Evolutionary conservation across 192 early-diverging fungal genomes (phyloP).

Genomic region (Dissophora globulifera): DNA sequence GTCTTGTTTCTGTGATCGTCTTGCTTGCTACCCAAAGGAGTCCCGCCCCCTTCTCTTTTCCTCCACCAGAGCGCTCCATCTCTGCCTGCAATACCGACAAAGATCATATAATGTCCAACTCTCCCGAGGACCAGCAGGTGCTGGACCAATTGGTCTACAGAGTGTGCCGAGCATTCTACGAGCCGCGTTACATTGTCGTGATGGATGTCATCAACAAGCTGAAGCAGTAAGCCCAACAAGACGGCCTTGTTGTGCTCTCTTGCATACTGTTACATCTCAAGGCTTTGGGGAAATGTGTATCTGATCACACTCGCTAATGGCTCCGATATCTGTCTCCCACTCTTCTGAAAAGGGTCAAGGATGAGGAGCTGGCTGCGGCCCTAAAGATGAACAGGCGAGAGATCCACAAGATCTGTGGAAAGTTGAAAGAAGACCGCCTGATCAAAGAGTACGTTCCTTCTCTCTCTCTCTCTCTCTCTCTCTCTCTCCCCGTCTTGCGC

Average conservation of each 20-base stretch:
- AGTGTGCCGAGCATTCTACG: conserved; percentile 89
- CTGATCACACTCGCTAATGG: not conserved
- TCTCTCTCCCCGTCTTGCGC: too few relatives aligned
- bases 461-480: too few relatives aligned
- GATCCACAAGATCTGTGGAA: conserved; percentile 81
- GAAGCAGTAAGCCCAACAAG: conserved; percentile 52
- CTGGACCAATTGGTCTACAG: conserved; percentile 72
- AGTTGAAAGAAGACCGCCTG: conserved; percentile 80
- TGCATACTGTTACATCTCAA: too few relatives aligned
- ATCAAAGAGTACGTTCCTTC: conserved; percentile 70
- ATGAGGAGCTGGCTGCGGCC: conserved; percentile 78
- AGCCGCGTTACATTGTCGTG: conserved; percentile 79
- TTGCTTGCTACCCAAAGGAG: too few relatives aligned
- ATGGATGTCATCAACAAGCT: conserved; percentile 83
- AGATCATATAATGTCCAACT: conserved; percentile 36
- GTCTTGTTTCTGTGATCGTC: too few relatives aligned
- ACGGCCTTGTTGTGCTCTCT: too few relatives aligned
- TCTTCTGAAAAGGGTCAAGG: conserved; percentile 71
- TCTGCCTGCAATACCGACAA: too few relatives aligned
- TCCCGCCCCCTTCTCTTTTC: too few relatives aligned
- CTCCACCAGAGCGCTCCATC: too few relatives aligned
- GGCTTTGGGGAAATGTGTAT: too few relatives aligned
- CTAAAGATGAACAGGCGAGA: conserved; percentile 76
- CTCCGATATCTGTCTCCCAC: too few relatives aligned
- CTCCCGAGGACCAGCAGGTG: conserved; percentile 53